A percentile compares a stretch with the other conserved stretches of the same genome.
These are phyloP conservation scores for Corinectria fuckeliana DNA, from an alignment of 2,329 filamentous ascomycete species.

Conservation along the genomic window DNA sequence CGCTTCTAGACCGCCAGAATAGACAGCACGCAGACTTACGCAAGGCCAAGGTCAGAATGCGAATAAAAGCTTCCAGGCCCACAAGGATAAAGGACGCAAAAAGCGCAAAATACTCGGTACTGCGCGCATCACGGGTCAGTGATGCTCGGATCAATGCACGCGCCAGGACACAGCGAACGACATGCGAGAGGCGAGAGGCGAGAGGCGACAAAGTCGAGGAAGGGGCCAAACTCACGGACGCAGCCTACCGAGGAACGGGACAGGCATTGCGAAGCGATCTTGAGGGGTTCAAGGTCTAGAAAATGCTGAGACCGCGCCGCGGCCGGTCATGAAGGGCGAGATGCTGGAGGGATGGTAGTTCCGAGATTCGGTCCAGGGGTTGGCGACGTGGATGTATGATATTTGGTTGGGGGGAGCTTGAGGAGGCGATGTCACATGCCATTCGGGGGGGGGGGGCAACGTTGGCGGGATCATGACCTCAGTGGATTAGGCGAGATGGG, in stretches of 20 bases:
- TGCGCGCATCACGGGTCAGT: conserved; percentile 43
- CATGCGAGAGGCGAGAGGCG: conserved; percentile 3
- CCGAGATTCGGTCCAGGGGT: conserved; percentile 6
- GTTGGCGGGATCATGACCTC: conserved; percentile 14
- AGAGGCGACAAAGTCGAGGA: background rate
- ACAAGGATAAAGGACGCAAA: conserved; percentile 84
- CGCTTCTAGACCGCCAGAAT: conserved; percentile 18
- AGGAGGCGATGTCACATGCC: conserved; percentile 41
- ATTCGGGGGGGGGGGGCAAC: conserved; percentile 12
- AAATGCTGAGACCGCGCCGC: conserved; percentile 13
- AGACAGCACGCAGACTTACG: conserved; percentile 61
- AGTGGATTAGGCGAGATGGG: conserved; percentile 19
- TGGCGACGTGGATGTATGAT: background rate
- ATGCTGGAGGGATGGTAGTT: conserved; percentile 13
- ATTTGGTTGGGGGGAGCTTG: background rate
- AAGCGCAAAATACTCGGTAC: conserved; percentile 87
- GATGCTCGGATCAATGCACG: conserved; percentile 14
- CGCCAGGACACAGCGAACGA: background rate
- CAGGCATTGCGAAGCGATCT: conserved; percentile 50
- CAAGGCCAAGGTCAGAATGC: conserved; percentile 85
- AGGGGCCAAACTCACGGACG: conserved; percentile 53
- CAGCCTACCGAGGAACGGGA: conserved; percentile 60
- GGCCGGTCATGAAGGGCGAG: conserved; percentile 4
- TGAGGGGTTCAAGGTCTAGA: background rate
- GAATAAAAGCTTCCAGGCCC: conserved; percentile 80